Base-by-base conservation (phyloP, 306 rosid genomes). In the Senna siamea region DNA sequence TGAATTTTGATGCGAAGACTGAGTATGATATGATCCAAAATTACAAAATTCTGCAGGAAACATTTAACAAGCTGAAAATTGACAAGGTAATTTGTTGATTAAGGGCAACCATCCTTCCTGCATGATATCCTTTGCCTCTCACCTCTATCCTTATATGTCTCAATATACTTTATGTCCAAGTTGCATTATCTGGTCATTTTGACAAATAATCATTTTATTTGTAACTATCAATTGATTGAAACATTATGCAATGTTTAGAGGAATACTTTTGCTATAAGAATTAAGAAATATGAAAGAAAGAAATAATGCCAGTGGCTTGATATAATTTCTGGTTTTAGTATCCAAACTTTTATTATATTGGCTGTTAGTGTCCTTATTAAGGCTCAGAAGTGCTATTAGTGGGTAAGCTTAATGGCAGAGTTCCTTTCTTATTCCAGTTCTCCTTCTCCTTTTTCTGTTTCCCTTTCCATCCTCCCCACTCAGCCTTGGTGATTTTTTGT, bases 21-120 rank as follows among this genome's bases (percentile, higher is more conserved):
- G 98, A 93, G 77, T 93, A 93, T 75, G 97, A 93, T 76, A 93
- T 93, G 96, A 93, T 93, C 81, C 97, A 93, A 69, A 93, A 93
- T 68, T 93, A 93, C 77, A 93, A 93, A 87, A 83, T 91, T 81
- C 87, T 93, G 34, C 97, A 93, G 82, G 98, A 93, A 9, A 97
- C 88, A 23, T 85, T 91, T 88, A 93, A 86, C 84, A 93, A 91
- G 82, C 71, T 93, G 82, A 93, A 93, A 82, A 89, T 94, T 76
- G 92, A 85, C 2, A 94, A 91, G 97, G 98, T 91, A 76, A 35
- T 35, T 61, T 61, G 47, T n/a, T 2, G 9, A 22, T 40, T 60
- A 4, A 15, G 7, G 13, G 34, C n/a, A n/a, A n/a, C n/a, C n/a
- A n/a, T n/a, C n/a, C n/a, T n/a, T n/a, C n/a, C n/a, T n/a, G n/a